Base-by-base conservation (phyloP, 495 filamentous ascomycete genomes). In the Lophium mytilinum region DNA sequence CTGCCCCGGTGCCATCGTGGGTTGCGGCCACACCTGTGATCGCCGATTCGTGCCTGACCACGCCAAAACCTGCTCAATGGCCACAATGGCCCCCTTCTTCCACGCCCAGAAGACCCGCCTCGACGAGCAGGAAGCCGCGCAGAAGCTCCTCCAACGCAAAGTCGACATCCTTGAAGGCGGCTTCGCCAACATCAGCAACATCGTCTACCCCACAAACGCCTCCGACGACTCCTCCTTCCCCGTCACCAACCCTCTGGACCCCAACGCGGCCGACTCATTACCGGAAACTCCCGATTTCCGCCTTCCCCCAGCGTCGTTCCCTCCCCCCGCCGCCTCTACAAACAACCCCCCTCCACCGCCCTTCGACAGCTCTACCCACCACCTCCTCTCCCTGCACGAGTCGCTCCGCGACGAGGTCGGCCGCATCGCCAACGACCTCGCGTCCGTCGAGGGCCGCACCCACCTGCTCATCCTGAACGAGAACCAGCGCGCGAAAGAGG, bases 401-500 rank as follows among this genome's bases (percentile, higher is more conserved):
- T 82, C 81, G 43, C 77, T 88, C 17, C 79, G 85, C 1, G 76
- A 82, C 21, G 84, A 88, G 61, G 76, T 88, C 41, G 72, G 68
- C 21, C 77, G 81, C 42, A 66, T 87, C 48, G 78, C 77, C 0
- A 77, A 78, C 19, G 76, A 75, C n/a, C 69, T 84, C 21, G 75
- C 74, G 4, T 83, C 86, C 19, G 73, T 85, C 43, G 85, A 88
- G 57, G 80, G 79, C 10, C 78, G 82, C 19, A 79, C 81, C 30
- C 83, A 76, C 65, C 83, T 87, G 83, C 75, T 83, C 53, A 73
- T 83, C 50, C 78, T 88, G 73, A 87, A 83, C 65, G 84, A 87
- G 67, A 82, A 73, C 39, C 72, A 87, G 33, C 79, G 83, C 7
- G 75, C 78, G 47, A 82, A 85, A 54, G 85, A 88, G 61, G 83